Conservation (phyloP, 768 basidiomycete genomes). For the Coprinopsis strossmayeri region DNA sequence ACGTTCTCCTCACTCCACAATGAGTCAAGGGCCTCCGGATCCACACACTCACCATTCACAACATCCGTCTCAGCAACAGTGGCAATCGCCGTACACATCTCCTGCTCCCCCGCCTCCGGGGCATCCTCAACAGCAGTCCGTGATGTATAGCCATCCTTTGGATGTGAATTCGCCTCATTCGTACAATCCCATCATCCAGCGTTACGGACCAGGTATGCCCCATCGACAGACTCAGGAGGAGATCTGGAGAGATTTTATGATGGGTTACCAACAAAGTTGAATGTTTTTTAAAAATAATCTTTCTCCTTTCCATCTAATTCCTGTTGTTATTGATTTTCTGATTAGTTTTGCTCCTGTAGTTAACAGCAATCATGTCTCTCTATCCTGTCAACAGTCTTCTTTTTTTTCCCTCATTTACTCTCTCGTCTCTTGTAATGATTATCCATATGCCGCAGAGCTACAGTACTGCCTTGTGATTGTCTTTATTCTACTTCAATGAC, state of each 20-base stretch:
- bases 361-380: too few species aligned
- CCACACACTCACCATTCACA: constrained; percentile 1
- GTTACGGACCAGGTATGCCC: constrained; percentile 1
- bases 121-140: neutral
- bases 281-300: neutral
- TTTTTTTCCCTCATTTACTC: too few species aligned
- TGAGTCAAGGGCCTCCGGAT: neutral
- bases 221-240: constrained; percentile 7
- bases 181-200: constrained; percentile 3
- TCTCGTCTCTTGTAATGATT: too few species aligned
- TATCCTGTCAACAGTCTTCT: too few species aligned
- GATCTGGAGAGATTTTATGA: constrained; percentile 11
- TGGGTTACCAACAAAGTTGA: constrained; percentile 1
- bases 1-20: neutral
- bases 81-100: constrained; percentile 2
- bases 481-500: too few species aligned
- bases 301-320: neutral
- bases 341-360: neutral
- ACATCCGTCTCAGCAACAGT: constrained; percentile 1
- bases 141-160: constrained; percentile 8
- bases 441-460: too few species aligned
- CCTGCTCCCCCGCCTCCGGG: neutral
- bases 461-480: too few species aligned
- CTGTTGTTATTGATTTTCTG: neutral
- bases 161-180: constrained; percentile 5